Evolutionary conservation across 148 eudicot species (phyloP).

Genomic region (Rhododendron ferrugineum): DNA sequence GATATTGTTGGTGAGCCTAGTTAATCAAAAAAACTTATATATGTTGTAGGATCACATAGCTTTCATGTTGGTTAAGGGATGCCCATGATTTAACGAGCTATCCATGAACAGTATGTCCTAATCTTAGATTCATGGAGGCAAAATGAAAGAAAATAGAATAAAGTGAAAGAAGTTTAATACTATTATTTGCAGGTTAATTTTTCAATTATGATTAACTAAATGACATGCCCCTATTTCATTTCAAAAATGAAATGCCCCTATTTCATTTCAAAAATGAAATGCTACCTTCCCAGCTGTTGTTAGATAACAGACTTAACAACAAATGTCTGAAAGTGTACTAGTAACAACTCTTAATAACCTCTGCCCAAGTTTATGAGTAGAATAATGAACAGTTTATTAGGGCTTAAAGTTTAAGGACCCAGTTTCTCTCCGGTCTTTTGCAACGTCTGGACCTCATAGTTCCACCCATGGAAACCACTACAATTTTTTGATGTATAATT

Average conservation of each 20-base stretch:
- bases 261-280: slow-evolving; percentile 12
- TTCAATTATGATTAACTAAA: slow-evolving; percentile 17
- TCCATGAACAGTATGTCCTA: neutral
- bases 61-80: neutral
- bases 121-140: neutral
- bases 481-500: too few relatives aligned
- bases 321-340: neutral
- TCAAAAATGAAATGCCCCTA: slow-evolving; percentile 10
- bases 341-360: neutral
- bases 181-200: neutral
- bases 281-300: slow-evolving; percentile 13
- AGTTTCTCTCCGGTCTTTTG: too few relatives aligned
- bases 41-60: neutral
- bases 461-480: too few relatives aligned
- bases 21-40: too few relatives aligned
- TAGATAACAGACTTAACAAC: slow-evolving; percentile 12
- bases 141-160: neutral
- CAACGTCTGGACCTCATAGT: too few relatives aligned
- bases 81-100: neutral
- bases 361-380: neutral
- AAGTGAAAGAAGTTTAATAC: neutral
- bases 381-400: too few relatives aligned
- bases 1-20: neutral
- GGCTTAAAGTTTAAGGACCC: too few relatives aligned
- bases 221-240: slow-evolving; percentile 3